phyloP scores from a whole-genome alignment of 441 rosid genomes.

The Geranium incanum region DNA sequence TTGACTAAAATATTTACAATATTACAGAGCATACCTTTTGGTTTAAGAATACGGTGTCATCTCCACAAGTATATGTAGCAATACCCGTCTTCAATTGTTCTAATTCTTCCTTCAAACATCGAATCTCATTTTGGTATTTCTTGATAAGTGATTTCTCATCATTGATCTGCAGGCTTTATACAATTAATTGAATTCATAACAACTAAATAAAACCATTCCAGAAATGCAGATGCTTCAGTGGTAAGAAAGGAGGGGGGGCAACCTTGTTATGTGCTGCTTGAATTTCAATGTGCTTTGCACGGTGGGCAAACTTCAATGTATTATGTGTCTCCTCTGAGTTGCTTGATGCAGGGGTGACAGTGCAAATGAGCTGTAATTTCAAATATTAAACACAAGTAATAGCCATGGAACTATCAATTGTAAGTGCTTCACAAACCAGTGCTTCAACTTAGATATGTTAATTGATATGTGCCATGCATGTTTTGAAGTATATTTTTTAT shows the following conservation, averaged over 20 bases:
- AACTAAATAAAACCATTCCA: constrained; percentile 15
- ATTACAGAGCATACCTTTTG: constrained; percentile 57
- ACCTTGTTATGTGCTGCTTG: constrained; percentile 68
- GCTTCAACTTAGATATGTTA: neutral
- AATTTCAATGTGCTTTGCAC: constrained; percentile 74
- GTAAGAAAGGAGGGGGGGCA: constrained; percentile 11
- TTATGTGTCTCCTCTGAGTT: constrained; percentile 73
- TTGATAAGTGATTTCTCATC: constrained; percentile 73
- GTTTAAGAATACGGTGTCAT: constrained; percentile 69
- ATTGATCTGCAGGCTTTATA: constrained; percentile 43
- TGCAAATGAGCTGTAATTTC: constrained; percentile 68
- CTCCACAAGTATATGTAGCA: constrained; percentile 53
- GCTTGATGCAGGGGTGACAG: constrained; percentile 73
- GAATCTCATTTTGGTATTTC: constrained; percentile 69
- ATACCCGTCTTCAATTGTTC: constrained; percentile 61
- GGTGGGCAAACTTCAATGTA: constrained; percentile 75
- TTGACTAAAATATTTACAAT: neutral
- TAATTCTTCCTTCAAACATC: constrained; percentile 60
- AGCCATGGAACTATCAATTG: neutral
- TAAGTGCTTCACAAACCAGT: neutral
- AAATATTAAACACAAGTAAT: constrained; percentile 23
- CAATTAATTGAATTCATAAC: constrained; percentile 2
- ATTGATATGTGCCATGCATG: constrained; percentile 5
- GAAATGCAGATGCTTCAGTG: neutral
- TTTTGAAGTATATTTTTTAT: constrained; percentile 5